Conservation (phyloP, 176 grass and related monocot genomes). For the Musa beccarii region DNA sequence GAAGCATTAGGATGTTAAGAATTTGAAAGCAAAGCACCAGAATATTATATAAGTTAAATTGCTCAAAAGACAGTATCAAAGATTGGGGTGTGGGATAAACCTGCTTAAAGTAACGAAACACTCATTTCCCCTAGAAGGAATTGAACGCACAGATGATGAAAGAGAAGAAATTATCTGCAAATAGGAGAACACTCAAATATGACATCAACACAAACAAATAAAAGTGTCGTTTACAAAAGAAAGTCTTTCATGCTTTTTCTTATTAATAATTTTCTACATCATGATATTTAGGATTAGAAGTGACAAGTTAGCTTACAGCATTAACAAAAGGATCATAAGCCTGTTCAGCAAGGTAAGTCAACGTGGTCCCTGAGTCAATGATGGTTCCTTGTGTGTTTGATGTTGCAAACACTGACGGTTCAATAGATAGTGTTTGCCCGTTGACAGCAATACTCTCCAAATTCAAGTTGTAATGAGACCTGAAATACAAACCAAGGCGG, state of each 20-base stretch:
- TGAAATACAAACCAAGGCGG: constrained; percentile 19
- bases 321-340: constrained; percentile 89
- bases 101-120: constrained; percentile 82
- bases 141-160: constrained; percentile 44
- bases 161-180: constrained; percentile 65
- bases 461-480: constrained; percentile 93
- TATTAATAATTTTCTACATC: neutral
- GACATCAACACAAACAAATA: neutral
- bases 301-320: constrained; percentile 43
- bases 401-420: constrained; percentile 74
- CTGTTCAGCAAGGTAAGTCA: constrained; percentile 81
- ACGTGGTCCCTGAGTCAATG: constrained; percentile 88
- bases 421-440: constrained; percentile 72
- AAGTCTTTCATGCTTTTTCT: neutral
- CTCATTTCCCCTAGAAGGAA: constrained; percentile 59
- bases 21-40: neutral
- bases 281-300: neutral
- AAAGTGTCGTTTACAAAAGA: neutral
- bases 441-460: constrained; percentile 86
- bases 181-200: neutral
- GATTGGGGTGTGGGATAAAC: constrained; percentile 19
- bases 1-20: constrained; percentile 13
- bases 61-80: constrained; percentile 3
- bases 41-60: neutral
- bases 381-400: constrained; percentile 95